These are phyloP conservation scores for Amanita thiersii DNA, from an alignment of 768 basidiomycete species.

Conservation along the genomic window DNA sequence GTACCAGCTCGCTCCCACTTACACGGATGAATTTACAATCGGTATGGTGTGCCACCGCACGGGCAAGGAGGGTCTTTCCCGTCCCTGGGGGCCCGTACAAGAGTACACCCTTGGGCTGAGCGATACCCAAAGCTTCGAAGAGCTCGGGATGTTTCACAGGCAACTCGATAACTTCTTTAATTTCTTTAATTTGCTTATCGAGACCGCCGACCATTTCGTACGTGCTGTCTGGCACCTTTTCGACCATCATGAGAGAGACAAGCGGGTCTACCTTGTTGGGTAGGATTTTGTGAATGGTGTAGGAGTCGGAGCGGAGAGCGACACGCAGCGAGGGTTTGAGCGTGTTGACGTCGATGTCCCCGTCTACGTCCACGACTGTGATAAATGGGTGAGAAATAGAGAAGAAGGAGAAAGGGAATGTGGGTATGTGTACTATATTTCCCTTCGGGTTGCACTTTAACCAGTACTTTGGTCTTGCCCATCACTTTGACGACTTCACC, in stretches of 20 bases:
- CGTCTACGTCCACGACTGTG: constrained; percentile 88
- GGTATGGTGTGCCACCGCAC: constrained; percentile 95
- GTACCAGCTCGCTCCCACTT: constrained; percentile 87
- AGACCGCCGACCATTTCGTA: constrained; percentile 99
- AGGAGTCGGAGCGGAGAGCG: constrained; percentile 92
- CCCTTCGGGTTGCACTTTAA: constrained; percentile 97
- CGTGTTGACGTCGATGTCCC: constrained; percentile 71
- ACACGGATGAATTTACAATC: constrained; percentile 98
- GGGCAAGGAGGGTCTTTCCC: constrained; percentile 90
- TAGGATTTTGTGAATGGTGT: constrained; percentile 93
- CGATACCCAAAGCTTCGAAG: constrained; percentile 93
- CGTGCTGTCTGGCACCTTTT: constrained; percentile 98
- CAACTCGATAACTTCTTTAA: constrained; percentile 92
- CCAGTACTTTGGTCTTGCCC: constrained; percentile 98
- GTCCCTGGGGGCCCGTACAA: constrained; percentile 96
- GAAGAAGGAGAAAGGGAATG: neutral
- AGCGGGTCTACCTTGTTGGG: constrained; percentile 98
- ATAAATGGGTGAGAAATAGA: neutral
- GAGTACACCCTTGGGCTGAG: constrained; percentile 93
- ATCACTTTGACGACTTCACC: constrained; percentile 98
- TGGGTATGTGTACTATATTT: constrained; percentile 93
- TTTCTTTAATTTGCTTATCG: constrained; percentile 98
- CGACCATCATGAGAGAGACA: constrained; percentile 99
- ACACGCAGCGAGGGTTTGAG: constrained; percentile 87
- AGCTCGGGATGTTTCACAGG: constrained; percentile 97